Percentiles rank a stretch among this genome's conserved stretches.
phyloP scores from a whole-genome alignment of 1,139 yeast species.

The Spathaspora sp. region DNA sequence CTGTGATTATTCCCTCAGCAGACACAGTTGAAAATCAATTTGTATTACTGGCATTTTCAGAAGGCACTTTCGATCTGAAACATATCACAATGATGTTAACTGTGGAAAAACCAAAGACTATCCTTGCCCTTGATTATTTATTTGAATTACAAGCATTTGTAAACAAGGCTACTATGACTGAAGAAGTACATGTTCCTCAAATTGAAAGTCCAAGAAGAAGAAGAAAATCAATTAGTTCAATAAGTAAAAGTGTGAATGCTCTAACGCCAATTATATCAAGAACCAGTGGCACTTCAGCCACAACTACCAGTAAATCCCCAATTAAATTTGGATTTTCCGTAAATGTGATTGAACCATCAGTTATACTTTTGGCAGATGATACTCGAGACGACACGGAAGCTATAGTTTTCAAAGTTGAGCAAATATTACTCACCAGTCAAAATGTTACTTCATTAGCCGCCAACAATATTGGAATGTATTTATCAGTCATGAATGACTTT shows the following conservation, averaged over 20 bases:
- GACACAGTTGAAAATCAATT: constrained; percentile 70
- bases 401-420: constrained; percentile 84
- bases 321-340: constrained; percentile 53
- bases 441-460: constrained; percentile 65
- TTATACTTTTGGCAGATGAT: constrained; percentile 81
- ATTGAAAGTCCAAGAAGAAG: constrained; percentile 3
- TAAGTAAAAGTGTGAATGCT: not conserved
- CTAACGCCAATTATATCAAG: not conserved
- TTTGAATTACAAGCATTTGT: constrained; percentile 71
- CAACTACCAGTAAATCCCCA: constrained; percentile 5
- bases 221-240: constrained; percentile 11
- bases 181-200: not conserved
- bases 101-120: constrained; percentile 76
- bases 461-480: constrained; percentile 82
- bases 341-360: constrained; percentile 75
- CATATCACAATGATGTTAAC: constrained; percentile 56
- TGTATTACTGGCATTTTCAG: constrained; percentile 50
- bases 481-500: constrained; percentile 70
- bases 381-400: constrained; percentile 74
- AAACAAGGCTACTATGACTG: constrained; percentile 24
- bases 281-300: not conserved
- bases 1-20: constrained; percentile 76
- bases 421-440: constrained; percentile 69
- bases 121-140: constrained; percentile 82
- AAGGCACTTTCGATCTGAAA: constrained; percentile 39